A percentile compares a stretch with the other conserved stretches of the same genome.
Evolutionary conservation across 2,329 filamentous ascomycete species (phyloP).

Genomic region (Neurospora sp.): DNA sequence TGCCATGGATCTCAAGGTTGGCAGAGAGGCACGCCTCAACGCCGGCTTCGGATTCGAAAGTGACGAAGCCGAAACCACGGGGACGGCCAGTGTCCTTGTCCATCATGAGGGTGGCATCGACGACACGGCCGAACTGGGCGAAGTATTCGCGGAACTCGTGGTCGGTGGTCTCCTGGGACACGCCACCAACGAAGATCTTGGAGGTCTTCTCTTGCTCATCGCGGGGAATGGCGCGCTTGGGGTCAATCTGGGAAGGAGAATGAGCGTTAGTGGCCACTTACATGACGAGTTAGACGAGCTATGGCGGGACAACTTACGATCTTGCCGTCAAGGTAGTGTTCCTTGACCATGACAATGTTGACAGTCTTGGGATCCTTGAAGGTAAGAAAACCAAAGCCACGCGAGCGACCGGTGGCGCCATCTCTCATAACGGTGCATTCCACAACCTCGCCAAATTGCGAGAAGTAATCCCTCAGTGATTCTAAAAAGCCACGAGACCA

Average conservation of each 20-base stretch:
- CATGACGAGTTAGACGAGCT: neutral
- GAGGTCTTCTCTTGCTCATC: constrained; percentile 97
- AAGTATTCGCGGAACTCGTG: constrained; percentile 96
- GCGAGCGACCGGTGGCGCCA: constrained; percentile 81
- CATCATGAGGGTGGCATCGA: constrained; percentile 99
- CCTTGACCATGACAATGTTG: constrained; percentile 99
- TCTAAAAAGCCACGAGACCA: constrained; percentile 43
- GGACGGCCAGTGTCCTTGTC: constrained; percentile 98
- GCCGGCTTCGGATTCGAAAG: constrained; percentile 90
- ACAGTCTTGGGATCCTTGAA: constrained; percentile 97
- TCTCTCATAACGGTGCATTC: constrained; percentile 99
- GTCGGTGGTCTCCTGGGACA: constrained; percentile 94
- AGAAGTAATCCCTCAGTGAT: constrained; percentile 93
- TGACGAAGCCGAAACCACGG: constrained; percentile 94
- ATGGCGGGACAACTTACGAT: constrained; percentile 57
- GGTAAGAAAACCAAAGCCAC: constrained; percentile 94
- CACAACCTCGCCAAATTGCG: constrained; percentile 91
- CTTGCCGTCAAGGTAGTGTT: constrained; percentile 95
- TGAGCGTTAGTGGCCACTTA: neutral
- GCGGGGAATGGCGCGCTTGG: constrained; percentile 91
- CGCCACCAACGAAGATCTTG: constrained; percentile 97
- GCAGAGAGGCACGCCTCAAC: constrained; percentile 83
- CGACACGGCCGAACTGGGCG: constrained; percentile 87
- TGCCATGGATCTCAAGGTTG: constrained; percentile 85
- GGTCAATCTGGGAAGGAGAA: constrained; percentile 64